Evolutionary conservation across 2,329 filamentous ascomycete genomes (phyloP).

Genomic region (Sporothrix luriei): DNA sequence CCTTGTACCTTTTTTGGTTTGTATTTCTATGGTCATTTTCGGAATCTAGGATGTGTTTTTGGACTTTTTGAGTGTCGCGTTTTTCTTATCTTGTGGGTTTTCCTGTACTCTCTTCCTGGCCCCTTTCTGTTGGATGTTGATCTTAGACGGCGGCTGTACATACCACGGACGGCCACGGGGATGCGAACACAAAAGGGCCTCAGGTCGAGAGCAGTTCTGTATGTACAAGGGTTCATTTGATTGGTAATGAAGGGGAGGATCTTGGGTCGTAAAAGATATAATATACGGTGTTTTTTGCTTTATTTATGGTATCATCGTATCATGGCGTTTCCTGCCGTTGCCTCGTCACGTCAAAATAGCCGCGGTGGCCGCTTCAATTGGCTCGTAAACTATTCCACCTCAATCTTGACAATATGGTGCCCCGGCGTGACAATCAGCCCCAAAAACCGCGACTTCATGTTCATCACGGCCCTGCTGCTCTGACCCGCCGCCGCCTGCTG

Average conservation of each 20-base stretch:
- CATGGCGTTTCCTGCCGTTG: neutral
- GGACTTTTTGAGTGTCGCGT: neutral
- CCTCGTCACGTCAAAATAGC: neutral
- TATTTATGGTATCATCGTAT: neutral
- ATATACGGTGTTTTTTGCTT: constrained; percentile 21
- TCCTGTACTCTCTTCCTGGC: constrained; percentile 4
- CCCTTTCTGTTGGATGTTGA: neutral
- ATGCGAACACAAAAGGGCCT: neutral
- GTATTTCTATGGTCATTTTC: constrained; percentile 2
- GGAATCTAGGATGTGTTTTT: neutral
- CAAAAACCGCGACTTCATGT: constrained; percentile 83
- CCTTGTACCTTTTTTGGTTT: neutral
- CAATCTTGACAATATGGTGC: constrained; percentile 81
- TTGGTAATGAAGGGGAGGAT: neutral
- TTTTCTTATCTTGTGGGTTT: neutral
- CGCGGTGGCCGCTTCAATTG: constrained; percentile 45
- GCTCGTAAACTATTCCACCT: constrained; percentile 75
- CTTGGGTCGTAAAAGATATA: constrained; percentile 1
- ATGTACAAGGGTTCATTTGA: constrained; percentile 1
- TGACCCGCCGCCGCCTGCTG: constrained; percentile 42
- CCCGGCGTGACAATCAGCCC: constrained; percentile 90
- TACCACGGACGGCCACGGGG: constrained; percentile 5
- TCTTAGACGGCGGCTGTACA: constrained; percentile 17
- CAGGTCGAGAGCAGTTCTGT: constrained; percentile 8
- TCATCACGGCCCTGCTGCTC: constrained; percentile 55